These are phyloP conservation scores for Xylaria sp. DNA, from an alignment of 2,329 filamentous ascomycete genomes.

Conservation along the genomic window DNA sequence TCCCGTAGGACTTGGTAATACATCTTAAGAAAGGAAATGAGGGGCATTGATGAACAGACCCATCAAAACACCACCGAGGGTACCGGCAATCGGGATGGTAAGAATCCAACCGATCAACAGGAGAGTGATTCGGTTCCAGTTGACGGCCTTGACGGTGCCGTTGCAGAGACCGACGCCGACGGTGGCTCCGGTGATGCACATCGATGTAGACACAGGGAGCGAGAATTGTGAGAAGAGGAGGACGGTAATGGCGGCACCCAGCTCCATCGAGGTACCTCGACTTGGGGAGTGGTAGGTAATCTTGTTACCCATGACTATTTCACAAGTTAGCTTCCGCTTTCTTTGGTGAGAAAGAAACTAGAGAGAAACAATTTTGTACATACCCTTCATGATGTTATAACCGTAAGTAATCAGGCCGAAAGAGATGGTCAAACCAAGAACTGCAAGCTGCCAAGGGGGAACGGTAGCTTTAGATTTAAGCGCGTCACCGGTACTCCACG, in stretches of 20 bases:
- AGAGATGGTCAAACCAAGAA: conserved; percentile 71
- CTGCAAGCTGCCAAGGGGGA: conserved; percentile 79
- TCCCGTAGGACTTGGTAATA: background rate
- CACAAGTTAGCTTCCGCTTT: conserved; percentile 36
- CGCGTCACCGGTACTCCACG: conserved; percentile 72
- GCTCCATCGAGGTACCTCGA: conserved; percentile 74
- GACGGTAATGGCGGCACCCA: conserved; percentile 81
- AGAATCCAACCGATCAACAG: conserved; percentile 74
- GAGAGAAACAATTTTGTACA: conserved; percentile 39
- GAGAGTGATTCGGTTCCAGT: conserved; percentile 77
- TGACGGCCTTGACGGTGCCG: conserved; percentile 75
- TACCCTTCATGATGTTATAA: conserved; percentile 86
- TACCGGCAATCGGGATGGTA: conserved; percentile 71
- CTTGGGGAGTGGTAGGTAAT: conserved; percentile 51
- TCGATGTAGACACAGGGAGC: conserved; percentile 79
- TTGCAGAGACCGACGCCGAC: conserved; percentile 83
- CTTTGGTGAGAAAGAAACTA: background rate
- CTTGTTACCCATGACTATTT: conserved; percentile 72
- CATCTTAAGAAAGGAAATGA: conserved; percentile 54
- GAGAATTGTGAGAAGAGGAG: conserved; percentile 79
- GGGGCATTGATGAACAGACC: conserved; percentile 65
- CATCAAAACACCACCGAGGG: conserved; percentile 64
- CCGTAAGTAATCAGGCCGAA: conserved; percentile 78
- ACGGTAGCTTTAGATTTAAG: conserved; percentile 71
- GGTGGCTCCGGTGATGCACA: conserved; percentile 84